Base-by-base conservation (phyloP, 768 basidiomycete genomes). In the Tricholoma sp. region DNA sequence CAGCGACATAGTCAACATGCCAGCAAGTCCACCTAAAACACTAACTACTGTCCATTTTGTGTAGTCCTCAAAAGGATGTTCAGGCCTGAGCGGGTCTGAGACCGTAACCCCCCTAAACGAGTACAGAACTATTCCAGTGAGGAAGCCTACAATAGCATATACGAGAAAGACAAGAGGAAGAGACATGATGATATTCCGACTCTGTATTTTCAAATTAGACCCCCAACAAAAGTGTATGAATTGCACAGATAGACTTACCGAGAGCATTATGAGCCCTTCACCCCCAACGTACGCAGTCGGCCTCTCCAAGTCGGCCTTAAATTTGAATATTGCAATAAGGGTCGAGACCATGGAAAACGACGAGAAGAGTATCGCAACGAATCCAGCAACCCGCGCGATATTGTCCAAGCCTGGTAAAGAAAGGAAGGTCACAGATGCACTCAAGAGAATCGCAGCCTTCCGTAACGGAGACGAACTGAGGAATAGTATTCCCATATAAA, bases 351-450 rank as follows among this genome's bases (percentile, higher is more conserved):
- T 84, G 61, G 86, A 84, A 58, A 83, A 78, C 0, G 83, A 78
- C 7, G 90, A 84, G 66, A 86, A 84, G 57, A 86, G 71, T 52
- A 88, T 80, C 32, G 88, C 83, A 12, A 89, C 74, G 61, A 92
- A 77, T 32, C 83, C 85, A 20, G 84, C 80, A 49, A 84, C 74
- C 55, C 89, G 80, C 55, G 85, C 72, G 59, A 85, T 59, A 57
- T 74, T 79, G 67, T 86, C 85, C 69, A 93, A 61, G 37, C 85
- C 87, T 62, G 91, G 89, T 53, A 93, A 78, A 51, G 88, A 82
- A 66, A 93, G 79, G 72, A 91, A 85, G 28, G 89, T 91, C 55
- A 91, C 86, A 39, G 89, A 88, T 32, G 89, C 86, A 61, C 91
- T 91, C 56, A 92, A 74, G 20, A 91, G 78, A 56, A 91, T 79